A percentile compares a stretch with the other conserved stretches of the same genome.
phyloP scores from a whole-genome alignment of 2,329 filamentous ascomycete species.

The Chaetomiaceae sp. region DNA sequence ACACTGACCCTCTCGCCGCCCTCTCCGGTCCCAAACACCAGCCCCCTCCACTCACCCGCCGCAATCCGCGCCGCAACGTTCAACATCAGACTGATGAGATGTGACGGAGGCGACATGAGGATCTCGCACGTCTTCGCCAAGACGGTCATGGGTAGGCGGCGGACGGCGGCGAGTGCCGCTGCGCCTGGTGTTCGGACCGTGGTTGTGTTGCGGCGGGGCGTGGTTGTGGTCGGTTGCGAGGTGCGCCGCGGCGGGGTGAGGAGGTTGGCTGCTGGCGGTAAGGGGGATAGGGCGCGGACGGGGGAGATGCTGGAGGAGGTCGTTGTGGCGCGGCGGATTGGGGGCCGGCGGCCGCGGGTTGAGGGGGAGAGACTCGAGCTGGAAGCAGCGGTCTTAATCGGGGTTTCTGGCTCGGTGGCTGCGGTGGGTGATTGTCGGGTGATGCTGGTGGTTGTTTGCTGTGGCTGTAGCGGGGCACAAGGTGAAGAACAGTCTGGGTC shows the following conservation, averaged over 20 bases:
- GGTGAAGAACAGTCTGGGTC: conserved; percentile 7
- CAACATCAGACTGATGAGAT: conserved; percentile 74
- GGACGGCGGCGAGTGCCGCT: conserved; percentile 40
- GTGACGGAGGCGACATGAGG: conserved; percentile 73
- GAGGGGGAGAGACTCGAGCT: conserved; percentile 23
- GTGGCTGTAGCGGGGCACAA: neutral
- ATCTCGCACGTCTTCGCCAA: conserved; percentile 74
- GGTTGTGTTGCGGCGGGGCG: neutral
- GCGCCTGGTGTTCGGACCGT: neutral
- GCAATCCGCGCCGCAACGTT: conserved; percentile 74
- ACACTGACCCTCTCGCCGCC: conserved; percentile 52
- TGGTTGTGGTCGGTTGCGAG: conserved; percentile 5
- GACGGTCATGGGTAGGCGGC: conserved; percentile 57
- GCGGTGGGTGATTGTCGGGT: too few species aligned
- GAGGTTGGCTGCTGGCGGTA: conserved; percentile 64
- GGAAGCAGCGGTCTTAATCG: neutral
- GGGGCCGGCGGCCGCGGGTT: conserved; percentile 34
- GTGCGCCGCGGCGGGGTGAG: conserved; percentile 43
- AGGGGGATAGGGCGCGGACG: conserved; percentile 57
- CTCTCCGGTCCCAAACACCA: conserved; percentile 52
- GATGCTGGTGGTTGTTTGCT: neutral
- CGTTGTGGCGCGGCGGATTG: conserved; percentile 53
- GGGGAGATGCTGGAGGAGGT: conserved; percentile 44
- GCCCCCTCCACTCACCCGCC: conserved; percentile 58
- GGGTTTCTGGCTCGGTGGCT: neutral